Conservation (phyloP, 495 filamentous ascomycete species). For the Melanomma pulvis-pyrius region DNA sequence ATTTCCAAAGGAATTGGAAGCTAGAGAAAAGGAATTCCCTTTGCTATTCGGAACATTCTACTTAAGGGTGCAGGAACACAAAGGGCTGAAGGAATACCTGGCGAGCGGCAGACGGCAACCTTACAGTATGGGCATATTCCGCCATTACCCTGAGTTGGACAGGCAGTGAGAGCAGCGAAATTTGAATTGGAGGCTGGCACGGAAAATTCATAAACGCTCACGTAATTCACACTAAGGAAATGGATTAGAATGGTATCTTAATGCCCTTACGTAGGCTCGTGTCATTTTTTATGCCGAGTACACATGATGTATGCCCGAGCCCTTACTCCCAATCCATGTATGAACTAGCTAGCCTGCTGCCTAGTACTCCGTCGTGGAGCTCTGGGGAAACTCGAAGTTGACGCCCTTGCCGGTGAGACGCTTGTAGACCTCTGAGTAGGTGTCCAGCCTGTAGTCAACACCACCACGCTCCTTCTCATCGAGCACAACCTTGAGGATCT, state of each 20-base stretch:
- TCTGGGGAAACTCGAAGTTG: constrained; percentile 95
- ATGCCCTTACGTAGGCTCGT: constrained; percentile 11
- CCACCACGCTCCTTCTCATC: constrained; percentile 99
- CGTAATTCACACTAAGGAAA: background rate
- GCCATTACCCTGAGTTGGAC: constrained; percentile 67
- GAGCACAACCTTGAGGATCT: constrained; percentile 95
- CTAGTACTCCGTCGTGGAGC: constrained; percentile 77
- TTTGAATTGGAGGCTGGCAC: background rate
- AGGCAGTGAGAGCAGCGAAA: constrained; percentile 30
- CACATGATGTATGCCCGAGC: constrained; percentile 31
- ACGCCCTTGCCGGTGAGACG: constrained; percentile 92
- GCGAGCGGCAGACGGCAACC: constrained; percentile 58
- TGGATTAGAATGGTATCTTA: constrained; percentile 27
- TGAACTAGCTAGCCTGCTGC: constrained; percentile 32
- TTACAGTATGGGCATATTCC: constrained; percentile 61
- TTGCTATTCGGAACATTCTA: constrained; percentile 58
- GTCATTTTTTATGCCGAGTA: constrained; percentile 34
- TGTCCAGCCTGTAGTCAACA: constrained; percentile 98
- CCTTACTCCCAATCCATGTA: constrained; percentile 27
- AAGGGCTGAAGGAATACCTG: constrained; percentile 62
- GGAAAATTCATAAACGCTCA: background rate
- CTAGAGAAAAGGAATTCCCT: constrained; percentile 52
- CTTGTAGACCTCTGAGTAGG: constrained; percentile 98
- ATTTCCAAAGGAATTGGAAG: constrained; percentile 63
- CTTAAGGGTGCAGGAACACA: constrained; percentile 56